Conservation (phyloP, 2,329 filamentous ascomycete species). For the Pseudocercospora eumusae region DNA sequence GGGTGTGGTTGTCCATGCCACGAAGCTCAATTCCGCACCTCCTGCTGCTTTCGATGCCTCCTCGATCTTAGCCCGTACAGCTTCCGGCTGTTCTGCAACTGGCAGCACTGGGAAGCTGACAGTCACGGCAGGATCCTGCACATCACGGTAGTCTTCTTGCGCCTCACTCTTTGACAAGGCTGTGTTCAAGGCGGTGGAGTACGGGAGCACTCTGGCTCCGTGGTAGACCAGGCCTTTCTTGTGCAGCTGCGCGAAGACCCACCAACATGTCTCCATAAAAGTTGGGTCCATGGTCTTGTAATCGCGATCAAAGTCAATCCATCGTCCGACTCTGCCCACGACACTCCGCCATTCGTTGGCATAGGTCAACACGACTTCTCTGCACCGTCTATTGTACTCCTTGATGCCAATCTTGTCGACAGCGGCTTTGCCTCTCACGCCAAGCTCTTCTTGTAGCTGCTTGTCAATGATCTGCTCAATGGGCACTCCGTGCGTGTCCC, state of each 20-base stretch:
- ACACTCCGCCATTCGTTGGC: conserved; percentile 83
- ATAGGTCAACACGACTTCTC: conserved; percentile 90
- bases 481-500: conserved; percentile 92
- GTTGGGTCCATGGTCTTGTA: conserved; percentile 97
- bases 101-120: conserved; percentile 77
- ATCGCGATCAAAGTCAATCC: conserved; percentile 98
- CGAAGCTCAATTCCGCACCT: conserved; percentile 64
- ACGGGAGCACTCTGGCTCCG: conserved; percentile 91
- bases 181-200: conserved; percentile 86
- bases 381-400: conserved; percentile 89
- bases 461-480: conserved; percentile 99
- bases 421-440: conserved; percentile 82
- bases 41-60: conserved; percentile 36
- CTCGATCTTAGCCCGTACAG: conserved; percentile 33
- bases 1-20: conserved; percentile 89
- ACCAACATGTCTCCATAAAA: conserved; percentile 97
- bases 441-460: conserved; percentile 63
- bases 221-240: conserved; percentile 89
- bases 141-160: conserved; percentile 91
- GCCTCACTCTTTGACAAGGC: conserved; percentile 92
- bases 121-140: conserved; percentile 86
- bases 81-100: conserved; percentile 36
- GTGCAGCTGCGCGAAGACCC: conserved; percentile 92
- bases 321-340: conserved; percentile 84
- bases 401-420: conserved; percentile 83